Base-by-base conservation (phyloP, 2,329 filamentous ascomycete species). In the Aspergillus terreus region DNA sequence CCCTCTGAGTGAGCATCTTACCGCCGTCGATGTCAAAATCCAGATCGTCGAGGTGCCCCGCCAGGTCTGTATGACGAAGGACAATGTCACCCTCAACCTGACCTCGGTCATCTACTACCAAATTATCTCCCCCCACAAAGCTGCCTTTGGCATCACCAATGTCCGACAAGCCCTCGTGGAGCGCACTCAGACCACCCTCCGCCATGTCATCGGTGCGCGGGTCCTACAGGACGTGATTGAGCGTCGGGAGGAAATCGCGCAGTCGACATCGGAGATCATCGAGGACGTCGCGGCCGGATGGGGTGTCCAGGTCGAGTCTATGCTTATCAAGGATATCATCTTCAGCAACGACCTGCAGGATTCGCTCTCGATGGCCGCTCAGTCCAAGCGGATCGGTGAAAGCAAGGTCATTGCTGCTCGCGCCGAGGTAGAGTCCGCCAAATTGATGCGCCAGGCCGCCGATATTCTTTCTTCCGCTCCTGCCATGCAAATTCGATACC, bases 101-200 rank as follows among this genome's bases (percentile, higher is more conserved):
- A 97, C 92, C 44, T 95, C 90, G 5, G 94, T 99, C 69, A 96
- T 99, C 76, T 99, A 99, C 82, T 99, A 99, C 78, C 92, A 96
- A 80, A 92, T 99, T 67, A 88, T 87, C 50, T 88, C 88, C 25
- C 94, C 94, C 1, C 92, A 97, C 82, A 96, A 95, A 77, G 91
- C 92, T 53, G 92, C 94, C 54, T 99, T 97, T 69, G 94, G 94
- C 61, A 96, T 99, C 71, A 81, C 87, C 74, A 94, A 97, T 71
- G 88, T 99, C 55, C 88, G 88, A 62, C 91, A 95, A 75, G 94
- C 94, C n/a, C 87, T 99, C 45, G 81, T 99, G 58, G 94, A 99
- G 81, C 91, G 94, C 56, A 99, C 94, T 1, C 94, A 99, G 78
- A 99, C 94, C 40, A 99, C 94, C 0, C 83, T 99, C 47, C 90